Percentiles rank a stretch among this genome's conserved stretches.
These are phyloP conservation scores for Vitis hybrid DNA, from an alignment of 177 flowering plant species.

Conservation along the genomic window DNA sequence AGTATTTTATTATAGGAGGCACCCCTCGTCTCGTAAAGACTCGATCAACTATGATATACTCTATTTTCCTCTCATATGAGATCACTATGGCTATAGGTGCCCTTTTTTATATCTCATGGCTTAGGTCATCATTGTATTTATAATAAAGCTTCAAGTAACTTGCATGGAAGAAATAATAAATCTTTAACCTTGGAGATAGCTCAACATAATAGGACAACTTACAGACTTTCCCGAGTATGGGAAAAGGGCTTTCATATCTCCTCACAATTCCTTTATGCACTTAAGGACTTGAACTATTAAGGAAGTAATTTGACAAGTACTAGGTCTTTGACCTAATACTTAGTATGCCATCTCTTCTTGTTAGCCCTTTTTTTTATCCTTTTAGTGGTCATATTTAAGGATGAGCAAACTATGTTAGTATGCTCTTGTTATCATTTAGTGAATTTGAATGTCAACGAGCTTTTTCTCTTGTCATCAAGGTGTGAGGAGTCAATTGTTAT, in stretches of 20 bases:
- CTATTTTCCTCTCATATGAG: too few relatives aligned
- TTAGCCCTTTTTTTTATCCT: constrained; percentile 13
- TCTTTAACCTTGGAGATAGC: neutral
- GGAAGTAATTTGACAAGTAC: constrained; percentile 2
- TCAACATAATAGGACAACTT: constrained; percentile 7
- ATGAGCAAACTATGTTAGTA: neutral
- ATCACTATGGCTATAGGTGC: too few relatives aligned
- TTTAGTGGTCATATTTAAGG: neutral
- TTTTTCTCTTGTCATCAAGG: neutral
- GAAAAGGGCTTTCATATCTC: constrained; percentile 3
- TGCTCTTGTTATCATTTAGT: constrained; percentile 1
- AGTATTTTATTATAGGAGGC: too few relatives aligned
- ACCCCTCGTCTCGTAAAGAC: too few relatives aligned
- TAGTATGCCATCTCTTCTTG: neutral
- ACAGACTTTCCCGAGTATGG: neutral
- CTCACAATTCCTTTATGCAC: neutral
- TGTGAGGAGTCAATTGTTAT: neutral
- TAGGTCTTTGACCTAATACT: constrained; percentile 3
- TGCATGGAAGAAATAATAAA: constrained; percentile 5
- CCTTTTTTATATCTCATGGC: neutral
- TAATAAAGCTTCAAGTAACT: neutral
- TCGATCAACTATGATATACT: too few relatives aligned
- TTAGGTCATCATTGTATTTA: neutral
- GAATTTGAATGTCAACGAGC: neutral
- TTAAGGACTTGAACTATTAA: neutral